These are phyloP conservation scores for Capronia coronata DNA, from an alignment of 2,329 filamentous ascomycete species.

Conservation along the genomic window DNA sequence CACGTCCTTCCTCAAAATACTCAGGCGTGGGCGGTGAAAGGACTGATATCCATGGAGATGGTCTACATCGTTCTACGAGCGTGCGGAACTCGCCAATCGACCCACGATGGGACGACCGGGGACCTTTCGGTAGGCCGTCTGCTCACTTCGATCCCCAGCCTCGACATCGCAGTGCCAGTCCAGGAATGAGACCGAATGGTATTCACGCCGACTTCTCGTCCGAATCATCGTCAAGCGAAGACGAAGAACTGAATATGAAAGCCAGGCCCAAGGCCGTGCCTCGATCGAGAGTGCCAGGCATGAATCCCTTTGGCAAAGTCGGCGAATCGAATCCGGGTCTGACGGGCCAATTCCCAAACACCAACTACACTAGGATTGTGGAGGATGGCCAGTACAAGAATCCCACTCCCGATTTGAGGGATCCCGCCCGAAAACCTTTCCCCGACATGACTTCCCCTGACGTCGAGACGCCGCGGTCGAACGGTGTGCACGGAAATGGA, in stretches of 20 bases:
- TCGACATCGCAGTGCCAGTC: conserved; percentile 42
- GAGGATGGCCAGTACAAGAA: conserved; percentile 23
- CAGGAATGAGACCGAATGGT: conserved; percentile 31
- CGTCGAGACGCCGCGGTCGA: conserved; percentile 7
- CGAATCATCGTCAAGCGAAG: conserved; percentile 29
- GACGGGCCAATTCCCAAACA: conserved; percentile 26
- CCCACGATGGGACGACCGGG: conserved; percentile 27
- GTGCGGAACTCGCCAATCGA: conserved; percentile 45
- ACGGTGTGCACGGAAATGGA: conserved; percentile 5
- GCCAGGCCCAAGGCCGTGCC: conserved; percentile 37
- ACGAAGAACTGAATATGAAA: conserved; percentile 18
- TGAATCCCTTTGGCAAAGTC: conserved; percentile 6
- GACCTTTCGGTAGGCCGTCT: conserved; percentile 34
- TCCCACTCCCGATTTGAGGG: conserved; percentile 24
- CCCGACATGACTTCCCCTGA: conserved; percentile 16
- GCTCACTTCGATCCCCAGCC: conserved; percentile 33
- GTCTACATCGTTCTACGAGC: conserved; percentile 49
- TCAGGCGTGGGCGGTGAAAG: conserved; percentile 50
- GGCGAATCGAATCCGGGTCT: conserved; percentile 13
- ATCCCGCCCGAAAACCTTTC: conserved; percentile 21
- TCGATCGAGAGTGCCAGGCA: conserved; percentile 8
- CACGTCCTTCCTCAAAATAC: conserved; percentile 50
- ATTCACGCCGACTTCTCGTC: conserved; percentile 20
- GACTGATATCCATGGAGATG: conserved; percentile 49
- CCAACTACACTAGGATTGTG: conserved; percentile 27